A percentile compares a stretch with the other conserved stretches of the same genome.
Evolutionary conservation across 768 basidiomycete species (phyloP).

Genomic region (Sarcodon aspratus): DNA sequence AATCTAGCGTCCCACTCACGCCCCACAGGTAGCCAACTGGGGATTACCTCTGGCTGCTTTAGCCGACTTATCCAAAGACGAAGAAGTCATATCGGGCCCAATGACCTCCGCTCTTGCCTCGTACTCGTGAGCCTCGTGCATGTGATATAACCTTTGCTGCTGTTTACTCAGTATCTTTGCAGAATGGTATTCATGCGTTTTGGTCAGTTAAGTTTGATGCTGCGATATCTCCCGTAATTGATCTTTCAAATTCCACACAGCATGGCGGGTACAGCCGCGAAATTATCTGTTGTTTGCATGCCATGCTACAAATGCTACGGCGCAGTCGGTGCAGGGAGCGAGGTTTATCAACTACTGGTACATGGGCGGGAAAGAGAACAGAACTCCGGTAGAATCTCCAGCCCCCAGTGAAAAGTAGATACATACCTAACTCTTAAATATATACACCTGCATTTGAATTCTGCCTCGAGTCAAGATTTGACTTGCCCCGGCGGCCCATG

Average conservation of each 20-base stretch:
- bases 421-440: no score
- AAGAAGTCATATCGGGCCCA: constrained; percentile 91
- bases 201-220: constrained; percentile 30
- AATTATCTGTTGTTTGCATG: constrained; percentile 95
- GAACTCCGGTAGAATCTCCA: constrained; percentile 11
- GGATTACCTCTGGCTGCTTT: constrained; percentile 92
- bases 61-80: constrained; percentile 84
- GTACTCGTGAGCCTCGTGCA: constrained; percentile 60
- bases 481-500: no score
- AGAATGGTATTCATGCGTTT: constrained; percentile 91
- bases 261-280: constrained; percentile 91
- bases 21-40: constrained; percentile 87
- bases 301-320: constrained; percentile 83
- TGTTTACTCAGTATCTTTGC: neutral
- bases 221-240: constrained; percentile 2
- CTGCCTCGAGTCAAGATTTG: no score
- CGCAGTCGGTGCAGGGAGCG: constrained; percentile 72
- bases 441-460: no score
- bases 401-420: no score
- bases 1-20: constrained; percentile 2
- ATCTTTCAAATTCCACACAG: constrained; percentile 24
- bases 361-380: constrained; percentile 75
- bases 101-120: constrained; percentile 87
- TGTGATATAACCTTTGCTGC: neutral
- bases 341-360: constrained; percentile 91